A percentile compares a stretch with the other conserved stretches of the same genome.
Evolutionary conservation across 768 basidiomycete species (phyloP).

Genomic region (Pleurotus djamor): DNA sequence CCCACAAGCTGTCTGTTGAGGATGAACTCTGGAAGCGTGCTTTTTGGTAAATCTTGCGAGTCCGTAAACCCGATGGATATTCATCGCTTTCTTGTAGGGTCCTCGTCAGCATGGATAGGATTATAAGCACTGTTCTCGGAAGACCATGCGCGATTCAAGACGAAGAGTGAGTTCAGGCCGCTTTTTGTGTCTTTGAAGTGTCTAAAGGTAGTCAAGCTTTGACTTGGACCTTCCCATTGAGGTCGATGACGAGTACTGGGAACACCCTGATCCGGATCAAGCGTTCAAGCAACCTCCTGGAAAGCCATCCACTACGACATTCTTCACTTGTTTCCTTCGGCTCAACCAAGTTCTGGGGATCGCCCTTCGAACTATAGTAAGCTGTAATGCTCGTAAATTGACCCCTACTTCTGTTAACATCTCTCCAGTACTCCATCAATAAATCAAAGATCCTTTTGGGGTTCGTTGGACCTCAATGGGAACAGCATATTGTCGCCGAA

Average conservation of each 20-base stretch:
- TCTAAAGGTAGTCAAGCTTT: conserved; percentile 40
- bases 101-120: conserved; percentile 45
- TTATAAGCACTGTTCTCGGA: conserved; percentile 50
- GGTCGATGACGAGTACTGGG: conserved; percentile 76
- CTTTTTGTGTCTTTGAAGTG: neutral
- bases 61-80: neutral
- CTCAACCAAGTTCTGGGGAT: conserved; percentile 62
- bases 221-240: conserved; percentile 66
- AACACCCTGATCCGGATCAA: conserved; percentile 47
- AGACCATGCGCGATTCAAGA: conserved; percentile 74
- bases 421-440: conserved; percentile 68
- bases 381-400: conserved; percentile 13
- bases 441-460: conserved; percentile 54
- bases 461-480: conserved; percentile 50
- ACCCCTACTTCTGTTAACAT: neutral
- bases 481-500: conserved; percentile 65
- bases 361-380: conserved; percentile 56
- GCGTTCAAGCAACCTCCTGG: conserved; percentile 64
- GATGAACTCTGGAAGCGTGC: conserved; percentile 76
- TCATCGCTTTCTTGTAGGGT: conserved; percentile 31
- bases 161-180: conserved; percentile 54
- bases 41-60: conserved; percentile 42
- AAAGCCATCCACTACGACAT: conserved; percentile 52
- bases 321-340: conserved; percentile 53
- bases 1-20: conserved; percentile 42